phyloP scores from a whole-genome alignment of 139 green algal species.

The Chlorella sp. region DNA sequence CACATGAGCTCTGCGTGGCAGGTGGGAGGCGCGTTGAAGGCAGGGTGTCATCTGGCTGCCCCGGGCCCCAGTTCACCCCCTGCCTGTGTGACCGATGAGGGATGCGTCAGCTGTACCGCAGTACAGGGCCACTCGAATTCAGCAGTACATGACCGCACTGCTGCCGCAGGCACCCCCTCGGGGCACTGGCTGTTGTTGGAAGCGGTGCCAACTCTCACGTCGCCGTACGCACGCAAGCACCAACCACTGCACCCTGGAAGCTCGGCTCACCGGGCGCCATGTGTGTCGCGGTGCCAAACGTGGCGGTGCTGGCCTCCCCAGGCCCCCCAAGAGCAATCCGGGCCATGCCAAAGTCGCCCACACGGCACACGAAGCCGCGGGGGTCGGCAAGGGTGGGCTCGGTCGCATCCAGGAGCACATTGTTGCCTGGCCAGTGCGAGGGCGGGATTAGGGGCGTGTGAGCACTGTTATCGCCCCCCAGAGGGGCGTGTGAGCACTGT shows the following conservation, averaged over 20 bases:
- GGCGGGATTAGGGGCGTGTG: neutral
- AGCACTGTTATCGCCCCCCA: neutral
- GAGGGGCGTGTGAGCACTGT: neutral
- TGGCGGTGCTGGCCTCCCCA: neutral
- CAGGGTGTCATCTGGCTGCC: too few relatives aligned
- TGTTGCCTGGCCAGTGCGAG: slow-evolving; percentile 43
- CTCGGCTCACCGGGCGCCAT: slow-evolving; percentile 55
- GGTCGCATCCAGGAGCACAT: slow-evolving; percentile 41
- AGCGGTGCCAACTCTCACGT: too few relatives aligned
- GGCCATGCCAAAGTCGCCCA: slow-evolving; percentile 77
- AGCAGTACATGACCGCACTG: too few relatives aligned
- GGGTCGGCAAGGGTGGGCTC: slow-evolving; percentile 20
- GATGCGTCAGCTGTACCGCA: too few relatives aligned
- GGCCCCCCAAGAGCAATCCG: slow-evolving; percentile 44
- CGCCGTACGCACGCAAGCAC: too few relatives aligned
- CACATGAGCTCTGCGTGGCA: slow-evolving; percentile 64
- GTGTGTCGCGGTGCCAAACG: slow-evolving; percentile 64
- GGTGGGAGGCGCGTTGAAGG: too few relatives aligned
- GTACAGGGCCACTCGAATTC: too few relatives aligned
- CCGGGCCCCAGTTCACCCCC: too few relatives aligned
- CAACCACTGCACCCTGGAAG: too few relatives aligned
- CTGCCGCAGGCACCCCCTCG: too few relatives aligned
- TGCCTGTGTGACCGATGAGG: too few relatives aligned
- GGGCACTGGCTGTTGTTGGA: too few relatives aligned
- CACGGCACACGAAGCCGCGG: slow-evolving; percentile 59